These are phyloP conservation scores for Daldinia sp. DNA, from an alignment of 2,329 filamentous ascomycete genomes.

Conservation along the genomic window DNA sequence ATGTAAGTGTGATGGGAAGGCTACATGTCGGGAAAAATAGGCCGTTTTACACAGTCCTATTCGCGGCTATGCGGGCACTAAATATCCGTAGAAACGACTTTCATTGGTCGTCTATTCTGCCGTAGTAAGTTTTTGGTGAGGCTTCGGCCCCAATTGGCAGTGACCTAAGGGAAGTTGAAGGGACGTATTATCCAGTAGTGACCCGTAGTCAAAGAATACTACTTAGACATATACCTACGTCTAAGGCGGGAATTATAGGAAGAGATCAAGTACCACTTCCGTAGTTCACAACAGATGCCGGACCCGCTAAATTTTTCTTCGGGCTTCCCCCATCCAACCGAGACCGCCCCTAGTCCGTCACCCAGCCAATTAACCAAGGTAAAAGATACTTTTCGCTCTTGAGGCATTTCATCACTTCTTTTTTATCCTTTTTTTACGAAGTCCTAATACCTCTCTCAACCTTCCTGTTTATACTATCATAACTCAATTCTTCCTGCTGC, in stretches of 20 bases:
- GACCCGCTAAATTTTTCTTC: constrained; percentile 35
- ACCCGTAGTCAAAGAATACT: too few relatives aligned
- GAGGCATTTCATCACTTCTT: constrained; percentile 36
- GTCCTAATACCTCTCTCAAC: constrained; percentile 6
- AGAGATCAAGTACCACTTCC: constrained; percentile 22
- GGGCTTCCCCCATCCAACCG: constrained; percentile 36
- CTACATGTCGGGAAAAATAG: constrained; percentile 13
- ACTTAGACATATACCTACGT: not conserved
- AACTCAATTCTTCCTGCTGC: constrained; percentile 19
- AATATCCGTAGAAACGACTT: constrained; percentile 7
- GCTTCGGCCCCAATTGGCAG: constrained; percentile 23
- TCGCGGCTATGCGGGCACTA: constrained; percentile 23
- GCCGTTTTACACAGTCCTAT: constrained; percentile 8
- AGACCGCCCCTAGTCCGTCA: constrained; percentile 35
- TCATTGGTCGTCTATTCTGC: constrained; percentile 14
- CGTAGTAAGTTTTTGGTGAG: constrained; percentile 29
- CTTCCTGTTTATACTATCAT: constrained; percentile 10
- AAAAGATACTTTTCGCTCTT: constrained; percentile 23
- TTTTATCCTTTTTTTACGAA: constrained; percentile 17
- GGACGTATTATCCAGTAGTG: not conserved
- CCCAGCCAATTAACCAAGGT: constrained; percentile 32
- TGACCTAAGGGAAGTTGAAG: constrained; percentile 6
- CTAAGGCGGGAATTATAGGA: not conserved
- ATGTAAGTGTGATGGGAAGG: not conserved
- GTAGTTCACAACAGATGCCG: constrained; percentile 24